Evolutionary conservation across 2,329 filamentous ascomycete species (phyloP).

Genomic region (Exophiala lecanii-corni): DNA sequence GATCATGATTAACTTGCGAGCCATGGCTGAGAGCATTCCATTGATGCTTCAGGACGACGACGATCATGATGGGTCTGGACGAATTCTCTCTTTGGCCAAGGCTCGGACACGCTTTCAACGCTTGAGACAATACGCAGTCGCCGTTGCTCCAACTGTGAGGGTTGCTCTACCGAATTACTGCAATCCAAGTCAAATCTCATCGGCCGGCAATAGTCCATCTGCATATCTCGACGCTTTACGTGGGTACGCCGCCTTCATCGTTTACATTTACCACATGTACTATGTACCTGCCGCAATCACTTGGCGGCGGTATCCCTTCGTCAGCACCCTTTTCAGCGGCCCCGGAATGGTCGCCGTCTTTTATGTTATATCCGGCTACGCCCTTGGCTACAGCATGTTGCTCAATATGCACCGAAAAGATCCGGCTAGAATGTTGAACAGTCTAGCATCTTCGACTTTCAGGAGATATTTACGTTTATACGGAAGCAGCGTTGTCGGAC

Average conservation of each 20-base stretch:
- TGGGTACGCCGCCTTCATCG: constrained; percentile 41
- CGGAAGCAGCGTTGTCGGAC: constrained; percentile 37
- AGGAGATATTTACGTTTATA: constrained; percentile 41
- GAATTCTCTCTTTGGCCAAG: not conserved
- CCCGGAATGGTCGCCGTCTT: constrained; percentile 39
- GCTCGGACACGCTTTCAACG: not conserved
- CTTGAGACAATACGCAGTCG: not conserved
- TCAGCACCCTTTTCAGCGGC: constrained; percentile 32
- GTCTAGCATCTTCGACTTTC: constrained; percentile 40
- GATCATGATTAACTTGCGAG: too few species aligned
- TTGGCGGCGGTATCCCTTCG: constrained; percentile 30
- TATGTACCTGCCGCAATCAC: constrained; percentile 15
- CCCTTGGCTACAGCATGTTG: constrained; percentile 40
- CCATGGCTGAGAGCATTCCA: not conserved
- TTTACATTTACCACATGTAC: constrained; percentile 44
- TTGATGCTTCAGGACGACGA: not conserved
- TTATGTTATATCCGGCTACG: constrained; percentile 47
- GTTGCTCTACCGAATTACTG: not conserved
- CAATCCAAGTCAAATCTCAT: not conserved
- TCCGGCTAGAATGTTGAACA: constrained; percentile 30
- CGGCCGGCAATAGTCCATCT: not conserved
- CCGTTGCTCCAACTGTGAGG: not conserved
- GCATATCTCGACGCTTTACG: constrained; percentile 37
- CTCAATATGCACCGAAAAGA: constrained; percentile 35
- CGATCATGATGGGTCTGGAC: not conserved